Evolutionary conservation across 768 basidiomycete species (phyloP), one percentile per base, ranked within the genome.

Genomic region (Rhodotorula graminis): DNA sequence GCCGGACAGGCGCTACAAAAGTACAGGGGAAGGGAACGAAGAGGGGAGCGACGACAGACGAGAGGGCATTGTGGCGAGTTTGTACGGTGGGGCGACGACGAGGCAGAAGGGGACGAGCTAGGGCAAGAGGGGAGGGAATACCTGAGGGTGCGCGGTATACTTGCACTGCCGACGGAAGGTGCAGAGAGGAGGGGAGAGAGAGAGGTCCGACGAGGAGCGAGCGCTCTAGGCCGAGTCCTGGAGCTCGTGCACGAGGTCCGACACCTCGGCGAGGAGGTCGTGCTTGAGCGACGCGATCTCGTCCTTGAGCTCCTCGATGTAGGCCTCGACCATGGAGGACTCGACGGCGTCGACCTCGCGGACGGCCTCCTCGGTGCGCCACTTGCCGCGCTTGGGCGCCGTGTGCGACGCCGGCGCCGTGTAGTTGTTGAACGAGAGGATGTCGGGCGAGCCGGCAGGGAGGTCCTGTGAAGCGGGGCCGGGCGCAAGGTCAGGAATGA

Each of bases 361-460:
- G 23, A 4, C 46, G 31, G 21, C 44, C 27, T 7, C 19, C n/a
- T 37, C 55, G 19, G 33, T 16, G 53, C 52, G 64, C 60, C 60
- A 61, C 44, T 61, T 61, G 60, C 60, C 47, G 40, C 40, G 59
- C 46, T 61, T n/a, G 15, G 61, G 46, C 18, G n/a, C 42, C 40
- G 55, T 29, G 55, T 55, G 44, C 40, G 64, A 40, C 23, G 65
- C 42, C 2, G 65, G n/a, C 27, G 63, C 50, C 40, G 63, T 64
- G 63, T 53, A 64, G 49, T 92, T 92, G 84, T 92, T 92, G 83
- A 86, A 93, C 75, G 90, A 85, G 78, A 93, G 84, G 80, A 87
- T 73, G 83, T 93, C 92, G 55, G 85, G 82, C 7, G 90, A 89
- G 61, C 85, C 81, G 1, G 74, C 65, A 5, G 87, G 87, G 16